A percentile compares a stretch with the other conserved stretches of the same genome.
These are phyloP conservation scores for Gautieria morchelliformis DNA, from an alignment of 768 basidiomycete genomes.

Conservation along the genomic window DNA sequence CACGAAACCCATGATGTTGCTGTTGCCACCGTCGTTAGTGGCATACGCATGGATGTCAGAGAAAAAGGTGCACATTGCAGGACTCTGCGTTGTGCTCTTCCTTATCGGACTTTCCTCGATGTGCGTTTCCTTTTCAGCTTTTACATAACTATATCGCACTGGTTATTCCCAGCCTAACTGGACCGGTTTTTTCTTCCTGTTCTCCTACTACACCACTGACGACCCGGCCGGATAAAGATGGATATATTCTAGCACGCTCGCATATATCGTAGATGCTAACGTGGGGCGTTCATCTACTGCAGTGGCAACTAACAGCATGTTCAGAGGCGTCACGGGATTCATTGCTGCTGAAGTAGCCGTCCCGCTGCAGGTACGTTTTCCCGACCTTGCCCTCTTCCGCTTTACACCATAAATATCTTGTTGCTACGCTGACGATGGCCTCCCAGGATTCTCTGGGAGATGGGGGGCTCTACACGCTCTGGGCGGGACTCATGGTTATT, in stretches of 20 bases:
- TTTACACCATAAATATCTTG: neutral
- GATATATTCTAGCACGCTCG: constrained; percentile 62
- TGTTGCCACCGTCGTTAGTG: constrained; percentile 50
- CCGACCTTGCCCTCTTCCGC: neutral
- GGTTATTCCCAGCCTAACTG: too few species aligned
- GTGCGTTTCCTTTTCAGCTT: constrained; percentile 29
- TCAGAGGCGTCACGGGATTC: constrained; percentile 62
- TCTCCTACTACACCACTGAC: neutral
- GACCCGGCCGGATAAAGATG: constrained; percentile 23
- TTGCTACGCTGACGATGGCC: neutral
- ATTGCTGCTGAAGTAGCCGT: constrained; percentile 63
- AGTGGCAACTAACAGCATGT: constrained; percentile 66
- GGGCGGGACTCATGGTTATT: constrained; percentile 42
- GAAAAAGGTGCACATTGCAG: constrained; percentile 52
- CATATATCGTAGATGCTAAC: constrained; percentile 85
- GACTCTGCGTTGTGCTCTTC: constrained; percentile 64
- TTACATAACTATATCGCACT: too few species aligned
- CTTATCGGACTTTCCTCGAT: constrained; percentile 64
- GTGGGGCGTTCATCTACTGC: constrained; percentile 69
- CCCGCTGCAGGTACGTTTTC: constrained; percentile 48
- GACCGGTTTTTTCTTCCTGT: neutral
- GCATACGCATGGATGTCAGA: constrained; percentile 72
- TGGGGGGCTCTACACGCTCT: constrained; percentile 70
- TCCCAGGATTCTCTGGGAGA: constrained; percentile 60
- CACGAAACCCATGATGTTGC: constrained; percentile 43